phyloP scores from a whole-genome alignment of 352 stramenopile species.

The Phytophthora sojae region DNA sequence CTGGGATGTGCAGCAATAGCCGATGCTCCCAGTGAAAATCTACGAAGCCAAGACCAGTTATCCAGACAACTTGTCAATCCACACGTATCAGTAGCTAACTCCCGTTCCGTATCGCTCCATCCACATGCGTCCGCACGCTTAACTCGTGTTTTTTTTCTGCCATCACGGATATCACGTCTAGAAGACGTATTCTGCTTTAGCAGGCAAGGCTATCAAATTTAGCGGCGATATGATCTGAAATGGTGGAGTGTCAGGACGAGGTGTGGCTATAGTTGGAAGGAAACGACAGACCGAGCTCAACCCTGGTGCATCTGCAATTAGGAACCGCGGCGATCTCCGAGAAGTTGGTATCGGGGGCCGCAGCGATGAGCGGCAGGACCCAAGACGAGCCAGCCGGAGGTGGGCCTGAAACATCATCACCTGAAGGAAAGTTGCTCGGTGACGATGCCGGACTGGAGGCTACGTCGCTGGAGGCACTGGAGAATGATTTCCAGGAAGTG shows the following conservation, averaged over 20 bases:
- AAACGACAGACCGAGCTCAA: conserved; percentile 28
- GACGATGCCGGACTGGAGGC: conserved; percentile 61
- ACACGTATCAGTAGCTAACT: conserved; percentile 47
- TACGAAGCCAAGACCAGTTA: conserved; percentile 28
- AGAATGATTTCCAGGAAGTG: conserved; percentile 95
- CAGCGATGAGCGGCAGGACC: conserved; percentile 37
- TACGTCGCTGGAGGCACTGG: conserved; percentile 85
- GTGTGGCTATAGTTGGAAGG: conserved; percentile 27
- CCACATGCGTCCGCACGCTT: conserved; percentile 8
- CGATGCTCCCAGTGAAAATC: conserved; percentile 24
- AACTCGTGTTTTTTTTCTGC: conserved; percentile 13
- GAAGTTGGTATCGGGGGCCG: background rate
- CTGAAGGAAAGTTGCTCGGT: conserved; percentile 55
- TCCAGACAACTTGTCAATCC: conserved; percentile 41
- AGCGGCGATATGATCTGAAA: conserved; percentile 21
- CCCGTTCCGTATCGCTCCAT: background rate
- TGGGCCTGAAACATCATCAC: conserved; percentile 23
- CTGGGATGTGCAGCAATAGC: conserved; percentile 88
- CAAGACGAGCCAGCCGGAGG: conserved; percentile 12
- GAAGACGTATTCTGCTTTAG: background rate
- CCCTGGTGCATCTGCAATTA: conserved; percentile 13
- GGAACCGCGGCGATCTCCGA: background rate
- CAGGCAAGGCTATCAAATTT: conserved; percentile 20
- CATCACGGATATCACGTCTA: conserved; percentile 10
- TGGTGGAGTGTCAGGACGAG: conserved; percentile 9